Base-by-base conservation (phyloP, 495 filamentous ascomycete species). In the Cenococcum geophilum region DNA sequence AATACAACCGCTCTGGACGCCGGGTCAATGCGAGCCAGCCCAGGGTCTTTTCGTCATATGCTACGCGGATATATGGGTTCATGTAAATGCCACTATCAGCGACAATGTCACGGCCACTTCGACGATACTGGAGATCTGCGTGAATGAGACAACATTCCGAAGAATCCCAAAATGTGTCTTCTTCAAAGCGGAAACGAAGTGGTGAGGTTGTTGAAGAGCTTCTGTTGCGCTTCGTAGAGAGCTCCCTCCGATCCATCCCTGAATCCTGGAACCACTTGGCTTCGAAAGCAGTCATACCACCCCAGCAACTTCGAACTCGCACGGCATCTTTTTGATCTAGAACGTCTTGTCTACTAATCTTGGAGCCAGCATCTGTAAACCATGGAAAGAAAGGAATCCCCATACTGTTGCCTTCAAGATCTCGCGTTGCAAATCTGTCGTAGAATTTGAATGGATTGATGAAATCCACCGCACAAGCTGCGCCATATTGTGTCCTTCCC, bases 401-500 rank as follows among this genome's bases (percentile, higher is more conserved):
- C 64, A 86, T 78, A 55, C 78, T 79, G 66, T 84, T 87, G 1
- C 89, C 89, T 59, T 91, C 84, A 5, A 80, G 70, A 65, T 93
- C 89, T 4, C 89, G 79, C 20, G 86, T 86, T 11, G 89, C 89
- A 47, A 86, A 91, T 2, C 87, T 86, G 72, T 93, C 89, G 68
- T 93, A 93, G 71, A 86, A 89, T 65, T 89, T 88, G 73, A 89
- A 83, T 0, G 86, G 81, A 52, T 84, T 85, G 68, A 85, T 82
- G 62, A 88, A 92, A 70, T 93, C 89, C 5, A 89, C 74, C 2
- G 86, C 88, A 66, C 89, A 93, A 1, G 86, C 88, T n/a, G 88
- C 86, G n/a, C 84, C 81, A 67, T 90, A 92, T 51, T 80, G 70
- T 1, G 85, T 70, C n/a, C 75, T 71, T 21, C 86, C 86, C n/a